Evolutionary conservation across 257 asterid species (phyloP).

Genomic region (Eucommia ulmoides): DNA sequence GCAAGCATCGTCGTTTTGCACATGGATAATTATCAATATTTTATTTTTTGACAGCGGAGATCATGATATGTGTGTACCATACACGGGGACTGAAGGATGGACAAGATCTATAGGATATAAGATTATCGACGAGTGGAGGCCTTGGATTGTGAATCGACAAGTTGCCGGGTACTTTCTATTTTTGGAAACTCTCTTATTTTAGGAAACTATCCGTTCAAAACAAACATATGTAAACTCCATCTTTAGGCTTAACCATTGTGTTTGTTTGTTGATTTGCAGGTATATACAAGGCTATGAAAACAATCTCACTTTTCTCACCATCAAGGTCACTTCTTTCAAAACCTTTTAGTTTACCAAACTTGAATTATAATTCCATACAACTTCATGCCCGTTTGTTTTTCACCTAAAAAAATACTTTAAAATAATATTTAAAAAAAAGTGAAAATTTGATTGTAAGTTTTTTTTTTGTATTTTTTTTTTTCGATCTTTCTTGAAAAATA

Average conservation of each 20-base stretch:
- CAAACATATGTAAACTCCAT: background rate
- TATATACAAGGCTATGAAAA: slow-evolving; percentile 63
- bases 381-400: too few species aligned
- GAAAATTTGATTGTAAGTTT: too few species aligned
- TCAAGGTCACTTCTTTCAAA: slow-evolving; percentile 41
- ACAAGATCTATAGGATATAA: slow-evolving; percentile 73
- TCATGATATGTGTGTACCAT: slow-evolving; percentile 97
- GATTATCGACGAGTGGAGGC: slow-evolving; percentile 68
- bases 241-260: background rate
- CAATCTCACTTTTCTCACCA: slow-evolving; percentile 72
- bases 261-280: slow-evolving; percentile 26
- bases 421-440: too few species aligned
- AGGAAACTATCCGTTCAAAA: background rate
- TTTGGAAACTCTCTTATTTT: background rate
- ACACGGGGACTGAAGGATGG: slow-evolving; percentile 82
- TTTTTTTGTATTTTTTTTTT: too few species aligned
- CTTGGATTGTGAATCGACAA: slow-evolving; percentile 60
- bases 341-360: background rate
- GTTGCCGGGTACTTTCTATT: slow-evolving; percentile 61
- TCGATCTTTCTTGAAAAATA: too few species aligned
- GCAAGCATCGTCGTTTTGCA: background rate
- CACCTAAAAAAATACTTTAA: too few species aligned
- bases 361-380: too few species aligned
- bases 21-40: background rate
- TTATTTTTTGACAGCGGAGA: slow-evolving; percentile 53